Conservation (phyloP, 768 basidiomycete genomes). For the Termitomyces sp. region DNA sequence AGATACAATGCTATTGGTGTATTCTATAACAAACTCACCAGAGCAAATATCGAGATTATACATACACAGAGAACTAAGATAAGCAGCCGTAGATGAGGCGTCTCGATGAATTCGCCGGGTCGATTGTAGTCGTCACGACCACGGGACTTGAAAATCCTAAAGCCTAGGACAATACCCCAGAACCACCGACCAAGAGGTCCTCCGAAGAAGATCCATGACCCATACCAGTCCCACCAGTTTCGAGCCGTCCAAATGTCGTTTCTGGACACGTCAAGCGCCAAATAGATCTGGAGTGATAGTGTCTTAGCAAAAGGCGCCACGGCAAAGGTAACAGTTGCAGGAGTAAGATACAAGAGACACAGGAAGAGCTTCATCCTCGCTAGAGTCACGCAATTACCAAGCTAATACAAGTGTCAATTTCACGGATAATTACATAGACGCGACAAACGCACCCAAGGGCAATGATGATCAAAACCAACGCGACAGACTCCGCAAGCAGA, state of each 20-base stretch:
- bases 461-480: slow-evolving; percentile 41
- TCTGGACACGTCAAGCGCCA: slow-evolving; percentile 25
- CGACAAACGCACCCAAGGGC: slow-evolving; percentile 34
- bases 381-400: slow-evolving; percentile 38
- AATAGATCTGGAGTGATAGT: slow-evolving; percentile 22
- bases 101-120: slow-evolving; percentile 26
- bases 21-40: slow-evolving; percentile 20
- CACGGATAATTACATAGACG: neutral
- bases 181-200: slow-evolving; percentile 39
- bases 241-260: slow-evolving; percentile 21
- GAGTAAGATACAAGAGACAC: slow-evolving; percentile 24
- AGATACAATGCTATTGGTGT: neutral
- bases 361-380: slow-evolving; percentile 33
- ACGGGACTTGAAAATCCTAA: slow-evolving; percentile 20
- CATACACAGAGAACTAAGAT: slow-evolving; percentile 19
- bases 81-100: slow-evolving; percentile 30
- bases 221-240: slow-evolving; percentile 39
- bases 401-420: slow-evolving; percentile 15
- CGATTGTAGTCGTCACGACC: slow-evolving; percentile 6
- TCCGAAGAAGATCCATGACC: slow-evolving; percentile 38
- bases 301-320: slow-evolving; percentile 22
- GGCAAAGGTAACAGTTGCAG: slow-evolving; percentile 23
- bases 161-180: slow-evolving; percentile 32
- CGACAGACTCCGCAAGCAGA: slow-evolving; percentile 40
- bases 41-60: slow-evolving; percentile 28